Conservation (phyloP, 2,329 filamentous ascomycete genomes). For the Thielaviopsis musarum region DNA sequence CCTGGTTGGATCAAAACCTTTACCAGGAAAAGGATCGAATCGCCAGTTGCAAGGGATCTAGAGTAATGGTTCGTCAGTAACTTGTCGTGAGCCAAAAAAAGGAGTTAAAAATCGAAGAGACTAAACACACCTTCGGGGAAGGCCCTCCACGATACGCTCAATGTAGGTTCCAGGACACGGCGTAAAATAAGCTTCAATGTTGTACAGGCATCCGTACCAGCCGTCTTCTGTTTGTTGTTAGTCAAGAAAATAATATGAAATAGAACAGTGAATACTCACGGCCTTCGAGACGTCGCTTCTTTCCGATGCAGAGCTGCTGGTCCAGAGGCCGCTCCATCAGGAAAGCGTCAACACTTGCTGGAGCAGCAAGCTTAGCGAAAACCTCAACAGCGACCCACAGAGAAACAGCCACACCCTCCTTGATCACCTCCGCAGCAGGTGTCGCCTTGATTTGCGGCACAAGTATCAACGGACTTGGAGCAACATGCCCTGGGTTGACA, state of each 20-base stretch:
- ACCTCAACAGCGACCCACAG: slow-evolving; percentile 36
- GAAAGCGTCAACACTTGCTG: slow-evolving; percentile 14
- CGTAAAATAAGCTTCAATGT: slow-evolving; percentile 29
- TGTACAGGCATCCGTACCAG: slow-evolving; percentile 31
- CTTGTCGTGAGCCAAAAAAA: not conserved
- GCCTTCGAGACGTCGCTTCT: slow-evolving; percentile 10
- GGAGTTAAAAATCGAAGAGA: not conserved
- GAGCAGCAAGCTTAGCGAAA: slow-evolving; percentile 21
- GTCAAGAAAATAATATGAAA: not conserved
- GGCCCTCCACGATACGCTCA: slow-evolving; percentile 29
- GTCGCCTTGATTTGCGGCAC: slow-evolving; percentile 28
- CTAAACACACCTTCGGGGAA: slow-evolving; percentile 22
- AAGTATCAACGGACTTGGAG: slow-evolving; percentile 18
- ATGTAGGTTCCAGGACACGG: slow-evolving; percentile 25
- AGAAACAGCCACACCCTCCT: slow-evolving; percentile 17
- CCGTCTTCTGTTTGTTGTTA: slow-evolving; percentile 7
- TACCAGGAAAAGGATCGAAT: slow-evolving; percentile 31
- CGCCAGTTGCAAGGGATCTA: slow-evolving; percentile 27
- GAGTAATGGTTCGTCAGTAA: not conserved
- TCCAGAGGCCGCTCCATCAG: slow-evolving; percentile 9
- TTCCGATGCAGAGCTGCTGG: slow-evolving; percentile 11
- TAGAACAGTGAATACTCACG: slow-evolving; percentile 1
- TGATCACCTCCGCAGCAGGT: slow-evolving; percentile 23
- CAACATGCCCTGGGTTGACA: not conserved
- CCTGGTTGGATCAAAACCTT: slow-evolving; percentile 19